Percentiles rank a stretch among this genome's conserved stretches.
Conservation (phyloP, 345 rosid species). For the Salix suchowensis region DNA sequence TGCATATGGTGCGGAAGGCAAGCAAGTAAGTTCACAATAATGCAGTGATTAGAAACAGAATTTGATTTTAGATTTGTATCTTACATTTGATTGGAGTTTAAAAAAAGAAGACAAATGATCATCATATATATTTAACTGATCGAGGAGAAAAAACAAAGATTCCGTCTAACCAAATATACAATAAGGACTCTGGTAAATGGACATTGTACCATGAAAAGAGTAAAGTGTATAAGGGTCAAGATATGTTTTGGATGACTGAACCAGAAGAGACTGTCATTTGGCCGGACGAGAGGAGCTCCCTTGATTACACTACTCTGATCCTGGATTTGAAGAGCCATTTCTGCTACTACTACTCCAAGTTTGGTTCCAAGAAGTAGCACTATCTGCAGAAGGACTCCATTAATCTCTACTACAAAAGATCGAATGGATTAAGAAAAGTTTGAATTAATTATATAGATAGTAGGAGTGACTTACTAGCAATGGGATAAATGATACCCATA, state of each 20-base stretch:
- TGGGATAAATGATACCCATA: slow-evolving; percentile 25
- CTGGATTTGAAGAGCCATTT: slow-evolving; percentile 46
- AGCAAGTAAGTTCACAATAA: neutral
- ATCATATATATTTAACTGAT: too few relatives aligned
- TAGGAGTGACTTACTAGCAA: slow-evolving; percentile 2
- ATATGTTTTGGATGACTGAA: slow-evolving; percentile 40
- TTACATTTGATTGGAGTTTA: too few relatives aligned
- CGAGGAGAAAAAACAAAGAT: too few relatives aligned
- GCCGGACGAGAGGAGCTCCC: slow-evolving; percentile 49
- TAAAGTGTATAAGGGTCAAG: slow-evolving; percentile 44
- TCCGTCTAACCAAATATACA: too few relatives aligned
- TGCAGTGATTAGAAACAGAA: too few relatives aligned
- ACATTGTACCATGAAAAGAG: slow-evolving; percentile 37
- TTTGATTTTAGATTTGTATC: neutral
- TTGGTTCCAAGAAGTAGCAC: slow-evolving; percentile 52
- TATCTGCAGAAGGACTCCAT: slow-evolving; percentile 22
- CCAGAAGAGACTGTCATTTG: slow-evolving; percentile 57
- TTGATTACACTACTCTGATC: slow-evolving; percentile 30
- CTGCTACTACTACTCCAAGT: slow-evolving; percentile 47
- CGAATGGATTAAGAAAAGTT: neutral
- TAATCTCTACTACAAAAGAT: too few relatives aligned
- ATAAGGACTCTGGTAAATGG: too few relatives aligned
- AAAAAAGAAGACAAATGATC: too few relatives aligned
- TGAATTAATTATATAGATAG: neutral
- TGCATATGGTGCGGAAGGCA: slow-evolving; percentile 1